phyloP scores from a whole-genome alignment of 179 eudicot species.

The Gypsophila paniculata region DNA sequence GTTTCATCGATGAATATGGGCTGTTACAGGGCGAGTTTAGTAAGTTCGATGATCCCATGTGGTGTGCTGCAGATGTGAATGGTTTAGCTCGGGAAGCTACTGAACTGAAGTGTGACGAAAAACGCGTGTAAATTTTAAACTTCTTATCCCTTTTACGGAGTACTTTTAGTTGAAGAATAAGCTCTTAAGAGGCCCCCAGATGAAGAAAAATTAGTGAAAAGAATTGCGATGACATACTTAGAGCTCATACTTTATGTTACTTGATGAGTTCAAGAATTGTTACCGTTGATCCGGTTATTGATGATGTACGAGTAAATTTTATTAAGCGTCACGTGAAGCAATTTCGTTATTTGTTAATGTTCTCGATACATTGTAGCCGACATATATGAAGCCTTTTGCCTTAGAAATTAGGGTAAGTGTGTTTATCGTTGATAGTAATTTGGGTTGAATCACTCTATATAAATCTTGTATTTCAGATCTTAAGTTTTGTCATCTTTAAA shows the following conservation, averaged over 20 bases:
- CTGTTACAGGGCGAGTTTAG: slow-evolving; percentile 10
- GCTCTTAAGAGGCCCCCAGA: neutral
- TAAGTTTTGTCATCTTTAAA: too few relatives aligned
- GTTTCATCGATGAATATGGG: slow-evolving; percentile 8
- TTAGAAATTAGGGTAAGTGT: too few relatives aligned
- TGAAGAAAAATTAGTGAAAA: neutral
- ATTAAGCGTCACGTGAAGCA: too few relatives aligned
- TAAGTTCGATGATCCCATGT: neutral
- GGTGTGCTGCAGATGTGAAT: neutral
- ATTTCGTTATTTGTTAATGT: neutral
- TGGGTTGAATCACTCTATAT: too few relatives aligned
- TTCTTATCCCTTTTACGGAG: slow-evolving; percentile 6
- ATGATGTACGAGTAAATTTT: neutral
- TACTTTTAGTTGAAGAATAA: slow-evolving; percentile 15
- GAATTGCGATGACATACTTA: neutral
- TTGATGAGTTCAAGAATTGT: neutral
- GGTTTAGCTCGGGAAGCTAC: neutral
- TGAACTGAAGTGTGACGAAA: neutral
- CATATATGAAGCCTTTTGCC: neutral
- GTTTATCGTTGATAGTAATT: neutral
- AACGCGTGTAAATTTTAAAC: neutral
- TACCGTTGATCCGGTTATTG: neutral
- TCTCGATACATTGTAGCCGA: neutral
- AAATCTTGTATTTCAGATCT: too few relatives aligned
- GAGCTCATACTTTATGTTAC: neutral